These are phyloP conservation scores for Chalciporus pseudorubinellus DNA, from an alignment of 768 basidiomycete genomes.

Conservation along the genomic window DNA sequence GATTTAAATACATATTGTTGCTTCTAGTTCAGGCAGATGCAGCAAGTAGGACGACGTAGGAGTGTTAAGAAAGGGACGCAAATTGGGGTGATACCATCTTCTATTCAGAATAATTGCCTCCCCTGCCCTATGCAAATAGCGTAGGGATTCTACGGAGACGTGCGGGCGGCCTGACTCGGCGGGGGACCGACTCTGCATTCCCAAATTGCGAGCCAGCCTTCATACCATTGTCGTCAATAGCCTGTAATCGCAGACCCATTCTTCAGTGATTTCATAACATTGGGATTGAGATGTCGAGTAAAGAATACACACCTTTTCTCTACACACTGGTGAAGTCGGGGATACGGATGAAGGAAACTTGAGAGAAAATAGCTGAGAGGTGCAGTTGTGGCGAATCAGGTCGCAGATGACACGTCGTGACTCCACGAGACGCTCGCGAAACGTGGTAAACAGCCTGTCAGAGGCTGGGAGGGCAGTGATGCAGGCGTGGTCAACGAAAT, in stretches of 20 bases:
- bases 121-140: too few relatives aligned
- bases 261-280: background rate
- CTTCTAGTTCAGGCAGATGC: too few relatives aligned
- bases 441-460: background rate
- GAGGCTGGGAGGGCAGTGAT: constrained; percentile 14
- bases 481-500: constrained; percentile 21
- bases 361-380: background rate
- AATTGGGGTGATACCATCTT: too few relatives aligned
- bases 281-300: too few relatives aligned
- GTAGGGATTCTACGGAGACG: background rate
- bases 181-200: background rate
- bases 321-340: background rate
- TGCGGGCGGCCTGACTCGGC: background rate
- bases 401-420: constrained; percentile 11
- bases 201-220: background rate
- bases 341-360: constrained; percentile 10
- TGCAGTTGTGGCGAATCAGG: constrained; percentile 13
- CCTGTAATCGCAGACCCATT: background rate
- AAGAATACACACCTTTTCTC: constrained; percentile 4
- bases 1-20: too few relatives aligned
- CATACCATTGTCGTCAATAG: too few relatives aligned
- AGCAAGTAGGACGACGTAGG: too few relatives aligned
- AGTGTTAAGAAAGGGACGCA: too few relatives aligned
- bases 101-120: too few relatives aligned
- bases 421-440: constrained; percentile 11